Evolutionary conservation across 768 basidiomycete genomes (phyloP), one percentile per base, ranked within the genome.

Genomic region (Auriculariales sp.): DNA sequence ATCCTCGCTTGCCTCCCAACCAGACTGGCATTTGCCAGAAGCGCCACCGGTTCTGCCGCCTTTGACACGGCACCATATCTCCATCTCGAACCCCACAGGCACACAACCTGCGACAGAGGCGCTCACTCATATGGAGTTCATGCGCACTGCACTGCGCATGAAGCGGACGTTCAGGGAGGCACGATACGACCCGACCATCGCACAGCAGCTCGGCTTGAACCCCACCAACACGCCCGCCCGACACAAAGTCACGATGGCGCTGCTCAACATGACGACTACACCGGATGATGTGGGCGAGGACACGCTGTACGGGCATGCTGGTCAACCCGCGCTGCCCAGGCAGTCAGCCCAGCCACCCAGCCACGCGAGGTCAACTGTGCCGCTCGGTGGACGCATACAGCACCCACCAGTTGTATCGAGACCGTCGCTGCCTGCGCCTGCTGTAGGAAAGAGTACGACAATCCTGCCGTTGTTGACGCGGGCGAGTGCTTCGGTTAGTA

Each of bases 161-260:
- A n/a, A n/a, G n/a, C n/a, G n/a, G n/a, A n/a, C n/a, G n/a, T n/a
- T n/a, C n/a, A n/a, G n/a, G n/a, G n/a, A n/a, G n/a, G n/a, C n/a
- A n/a, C n/a, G n/a, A n/a, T n/a, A n/a, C n/a, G n/a, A n/a, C n/a
- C 49, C 44, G 35, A 49, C 49, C 19, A 42, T 49, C 11, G 42
- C 80, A 0, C 77, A 86, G 55, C 80, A 81, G 1, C 74, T 79
- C 0, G 66, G 77, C 0, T 60, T 71, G 0, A 64, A 67, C 48
- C 66, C 68, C 4, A 56, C 73, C 9, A 64, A 76, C 3, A 83
- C 77, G 48, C 77, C 79, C 28, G 65, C 77, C 3, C 74, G 81
- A 36, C 84, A 88, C 64, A 79, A 77, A 58, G 78, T 87, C n/a
- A 79, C 82, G 3, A 77, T 87, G 73, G 71, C 79, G 0, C 66